Evolutionary conservation across 148 eudicot genomes (phyloP).

Genomic region (Euryodendron excelsum): DNA sequence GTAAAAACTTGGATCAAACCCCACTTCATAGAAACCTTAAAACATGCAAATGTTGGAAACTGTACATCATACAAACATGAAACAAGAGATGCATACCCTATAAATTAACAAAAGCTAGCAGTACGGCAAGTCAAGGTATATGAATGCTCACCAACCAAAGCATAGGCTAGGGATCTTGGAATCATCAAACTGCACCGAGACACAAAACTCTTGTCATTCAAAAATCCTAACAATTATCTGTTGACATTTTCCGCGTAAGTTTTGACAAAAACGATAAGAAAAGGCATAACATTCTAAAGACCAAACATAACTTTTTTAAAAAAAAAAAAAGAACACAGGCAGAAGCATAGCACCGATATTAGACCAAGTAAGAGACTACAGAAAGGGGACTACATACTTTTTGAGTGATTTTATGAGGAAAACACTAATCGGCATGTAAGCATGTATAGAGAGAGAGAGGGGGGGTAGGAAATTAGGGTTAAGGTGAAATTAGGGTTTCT

Average conservation of each 20-base stretch:
- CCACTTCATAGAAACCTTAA: too few species aligned
- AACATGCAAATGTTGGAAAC: too few species aligned
- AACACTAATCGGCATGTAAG: too few species aligned
- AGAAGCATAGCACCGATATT: background rate
- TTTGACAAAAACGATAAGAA: background rate
- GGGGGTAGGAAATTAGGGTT: too few species aligned
- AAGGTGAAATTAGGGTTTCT: constrained; percentile 11
- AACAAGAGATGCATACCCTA: too few species aligned
- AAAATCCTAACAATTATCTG: background rate
- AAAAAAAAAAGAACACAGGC: too few species aligned
- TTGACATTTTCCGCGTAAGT: background rate
- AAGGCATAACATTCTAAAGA: background rate
- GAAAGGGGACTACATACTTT: too few species aligned
- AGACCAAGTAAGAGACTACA: background rate
- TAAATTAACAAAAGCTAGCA: too few species aligned
- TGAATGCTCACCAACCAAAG: too few species aligned
- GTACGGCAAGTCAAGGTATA: background rate
- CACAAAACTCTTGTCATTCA: background rate
- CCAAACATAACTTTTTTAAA: too few species aligned
- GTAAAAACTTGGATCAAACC: too few species aligned
- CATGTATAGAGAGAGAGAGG: background rate
- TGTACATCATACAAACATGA: too few species aligned
- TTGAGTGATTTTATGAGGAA: background rate
- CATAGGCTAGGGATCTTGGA: constrained; percentile 3
- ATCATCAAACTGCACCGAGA: background rate